phyloP scores from a whole-genome alignment of 495 filamentous ascomycete genomes.

The Neurospora cerealis region DNA sequence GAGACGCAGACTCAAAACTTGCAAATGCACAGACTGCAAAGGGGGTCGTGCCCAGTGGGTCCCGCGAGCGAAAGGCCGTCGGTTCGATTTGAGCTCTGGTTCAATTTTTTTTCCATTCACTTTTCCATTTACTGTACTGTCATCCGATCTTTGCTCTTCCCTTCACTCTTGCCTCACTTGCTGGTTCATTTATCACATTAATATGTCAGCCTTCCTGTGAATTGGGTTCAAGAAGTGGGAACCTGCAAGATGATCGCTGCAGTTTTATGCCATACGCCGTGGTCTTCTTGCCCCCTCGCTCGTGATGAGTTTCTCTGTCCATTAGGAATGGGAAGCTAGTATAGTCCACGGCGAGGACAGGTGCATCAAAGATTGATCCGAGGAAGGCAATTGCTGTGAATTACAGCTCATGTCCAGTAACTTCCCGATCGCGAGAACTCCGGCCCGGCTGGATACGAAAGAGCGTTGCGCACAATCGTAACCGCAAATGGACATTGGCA shows the following conservation, averaged over 20 bases:
- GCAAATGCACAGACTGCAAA: background rate
- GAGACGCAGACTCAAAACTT: slow-evolving; percentile 1
- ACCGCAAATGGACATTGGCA: background rate
- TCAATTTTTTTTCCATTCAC: background rate
- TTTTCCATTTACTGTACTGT: background rate
- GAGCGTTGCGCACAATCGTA: background rate
- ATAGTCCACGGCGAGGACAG: background rate
- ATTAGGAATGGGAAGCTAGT: background rate
- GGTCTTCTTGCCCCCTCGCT: background rate
- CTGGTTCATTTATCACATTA: too few relatives aligned
- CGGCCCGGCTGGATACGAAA: background rate
- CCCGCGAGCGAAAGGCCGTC: background rate
- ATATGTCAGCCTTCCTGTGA: background rate
- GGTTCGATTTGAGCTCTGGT: background rate
- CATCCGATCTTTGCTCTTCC: background rate
- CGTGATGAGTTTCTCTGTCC: background rate
- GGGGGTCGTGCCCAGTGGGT: background rate
- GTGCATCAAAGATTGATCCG: background rate
- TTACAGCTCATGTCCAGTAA: background rate
- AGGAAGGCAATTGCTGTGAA: background rate
- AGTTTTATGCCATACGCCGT: background rate
- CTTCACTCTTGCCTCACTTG: background rate
- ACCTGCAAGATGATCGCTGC: background rate
- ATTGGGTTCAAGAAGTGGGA: background rate
- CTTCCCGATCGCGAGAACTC: background rate